A percentile compares a stretch with the other conserved stretches of the same genome.
phyloP scores from a whole-genome alignment of 2,329 filamentous ascomycete genomes.

The Harringtonia lauricola region DNA sequence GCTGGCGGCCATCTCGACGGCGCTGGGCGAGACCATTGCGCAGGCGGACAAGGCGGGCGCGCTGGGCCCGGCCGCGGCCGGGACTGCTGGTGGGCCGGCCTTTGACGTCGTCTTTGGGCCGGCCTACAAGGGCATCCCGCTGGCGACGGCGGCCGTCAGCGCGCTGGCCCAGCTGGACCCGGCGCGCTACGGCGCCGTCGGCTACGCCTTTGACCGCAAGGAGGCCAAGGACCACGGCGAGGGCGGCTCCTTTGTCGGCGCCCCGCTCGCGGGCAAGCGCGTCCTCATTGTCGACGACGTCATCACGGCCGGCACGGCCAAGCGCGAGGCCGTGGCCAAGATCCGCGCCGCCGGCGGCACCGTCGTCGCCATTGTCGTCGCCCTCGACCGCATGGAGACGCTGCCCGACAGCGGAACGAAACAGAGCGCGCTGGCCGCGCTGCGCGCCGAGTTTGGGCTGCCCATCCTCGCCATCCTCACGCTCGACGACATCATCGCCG shows the following conservation, averaged over 20 bases:
- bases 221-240: conserved; percentile 95
- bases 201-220: conserved; percentile 91
- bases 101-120: conserved; percentile 89
- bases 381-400: conserved; percentile 80
- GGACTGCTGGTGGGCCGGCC: conserved; percentile 1
- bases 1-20: conserved; percentile 64
- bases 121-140: conserved; percentile 93
- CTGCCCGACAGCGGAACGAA: conserved; percentile 51
- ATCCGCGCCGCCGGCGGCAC: conserved; percentile 77
- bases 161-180: conserved; percentile 24
- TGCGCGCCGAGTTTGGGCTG: conserved; percentile 72
- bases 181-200: conserved; percentile 49
- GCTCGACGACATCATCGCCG: conserved; percentile 70
- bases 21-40: conserved; percentile 61
- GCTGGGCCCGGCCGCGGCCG: background rate
- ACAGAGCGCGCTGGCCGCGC: conserved; percentile 75
- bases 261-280: conserved; percentile 70
- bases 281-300: conserved; percentile 94
- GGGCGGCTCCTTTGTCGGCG: conserved; percentile 85
- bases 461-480: conserved; percentile 77
- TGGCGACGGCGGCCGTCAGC: conserved; percentile 57
- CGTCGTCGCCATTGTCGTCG: conserved; percentile 79
- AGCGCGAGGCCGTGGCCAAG: conserved; percentile 83
- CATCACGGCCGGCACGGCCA: conserved; percentile 88
- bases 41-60: conserved; percentile 10